phyloP scores from a whole-genome alignment of 2,329 filamentous ascomycete species.

The Pseudocercospora vitis region DNA sequence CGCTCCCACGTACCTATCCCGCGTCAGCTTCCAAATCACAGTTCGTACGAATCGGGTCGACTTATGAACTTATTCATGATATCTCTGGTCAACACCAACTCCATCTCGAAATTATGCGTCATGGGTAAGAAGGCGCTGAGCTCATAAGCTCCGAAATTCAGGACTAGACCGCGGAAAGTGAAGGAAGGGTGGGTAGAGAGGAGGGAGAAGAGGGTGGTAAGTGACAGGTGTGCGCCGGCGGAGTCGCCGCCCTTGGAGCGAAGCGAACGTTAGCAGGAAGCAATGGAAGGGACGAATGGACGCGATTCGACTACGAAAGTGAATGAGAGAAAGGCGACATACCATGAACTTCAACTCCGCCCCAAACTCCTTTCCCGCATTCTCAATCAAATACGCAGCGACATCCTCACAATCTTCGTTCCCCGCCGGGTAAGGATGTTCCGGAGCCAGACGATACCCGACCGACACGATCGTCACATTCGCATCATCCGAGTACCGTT shows the following conservation, averaged over 20 bases:
- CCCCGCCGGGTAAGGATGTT: conserved; percentile 57
- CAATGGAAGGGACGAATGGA: too few relatives aligned
- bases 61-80: conserved; percentile 44
- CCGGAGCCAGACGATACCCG: conserved; percentile 61
- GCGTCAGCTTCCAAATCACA: conserved; percentile 7
- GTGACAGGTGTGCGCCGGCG: conserved; percentile 54
- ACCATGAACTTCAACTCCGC: conserved; percentile 34
- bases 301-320: too few relatives aligned
- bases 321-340: background rate
- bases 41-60: conserved; percentile 8
- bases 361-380: conserved; percentile 47
- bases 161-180: conserved; percentile 51
- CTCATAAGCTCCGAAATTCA: conserved; percentile 57
- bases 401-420: conserved; percentile 60
- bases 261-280: too few relatives aligned
- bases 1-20: conserved; percentile 45
- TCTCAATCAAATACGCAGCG: conserved; percentile 54
- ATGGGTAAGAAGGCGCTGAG: conserved; percentile 47
- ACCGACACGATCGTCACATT: conserved; percentile 55
- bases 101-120: conserved; percentile 42
- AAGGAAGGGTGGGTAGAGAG: conserved; percentile 43
- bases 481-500: conserved; percentile 52
- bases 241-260: conserved; percentile 52
- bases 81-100: conserved; percentile 49
- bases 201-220: conserved; percentile 51